Percentiles rank a stretch among this genome's conserved stretches.
Conservation (phyloP, 2,329 filamentous ascomycete genomes). For the Stagonosporopsis rhizophila region DNA sequence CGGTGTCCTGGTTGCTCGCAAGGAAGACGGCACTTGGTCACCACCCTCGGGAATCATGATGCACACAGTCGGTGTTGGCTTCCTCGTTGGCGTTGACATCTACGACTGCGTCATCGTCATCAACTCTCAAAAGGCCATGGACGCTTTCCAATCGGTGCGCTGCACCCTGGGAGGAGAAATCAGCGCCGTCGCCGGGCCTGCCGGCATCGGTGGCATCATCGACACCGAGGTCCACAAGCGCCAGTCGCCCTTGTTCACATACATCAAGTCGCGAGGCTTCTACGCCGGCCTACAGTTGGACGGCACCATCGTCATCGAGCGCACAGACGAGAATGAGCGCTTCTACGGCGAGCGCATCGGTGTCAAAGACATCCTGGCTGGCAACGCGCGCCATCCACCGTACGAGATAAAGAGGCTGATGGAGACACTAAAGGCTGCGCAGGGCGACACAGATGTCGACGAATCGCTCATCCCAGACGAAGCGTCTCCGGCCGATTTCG, state of each 20-base stretch:
- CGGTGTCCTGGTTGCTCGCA: conserved; percentile 82
- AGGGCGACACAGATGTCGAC: conserved; percentile 81
- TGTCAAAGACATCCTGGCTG: conserved; percentile 68
- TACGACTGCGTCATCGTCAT: conserved; percentile 96
- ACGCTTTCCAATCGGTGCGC: conserved; percentile 80
- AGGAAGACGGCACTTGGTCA: conserved; percentile 88
- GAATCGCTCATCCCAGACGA: conserved; percentile 69
- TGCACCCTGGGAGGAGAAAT: conserved; percentile 85
- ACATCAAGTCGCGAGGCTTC: conserved; percentile 87
- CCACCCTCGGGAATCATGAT: conserved; percentile 89
- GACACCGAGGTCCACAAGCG: conserved; percentile 73
- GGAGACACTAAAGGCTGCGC: conserved; percentile 86
- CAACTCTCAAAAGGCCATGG: conserved; percentile 82
- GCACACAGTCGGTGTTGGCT: conserved; percentile 87
- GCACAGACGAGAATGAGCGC: conserved; percentile 84
- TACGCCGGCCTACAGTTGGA: conserved; percentile 88
- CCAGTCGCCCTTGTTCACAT: conserved; percentile 78
- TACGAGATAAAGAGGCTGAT: conserved; percentile 67
- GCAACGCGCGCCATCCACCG: conserved; percentile 65
- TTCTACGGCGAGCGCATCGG: conserved; percentile 77
- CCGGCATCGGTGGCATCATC: conserved; percentile 76
- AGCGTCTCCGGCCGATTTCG: conserved; percentile 78
- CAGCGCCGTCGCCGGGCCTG: conserved; percentile 76
- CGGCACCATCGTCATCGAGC: conserved; percentile 84
- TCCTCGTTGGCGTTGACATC: conserved; percentile 89